phyloP scores from a whole-genome alignment of 257 asterid species.

The Nicotiana noctiflora region DNA sequence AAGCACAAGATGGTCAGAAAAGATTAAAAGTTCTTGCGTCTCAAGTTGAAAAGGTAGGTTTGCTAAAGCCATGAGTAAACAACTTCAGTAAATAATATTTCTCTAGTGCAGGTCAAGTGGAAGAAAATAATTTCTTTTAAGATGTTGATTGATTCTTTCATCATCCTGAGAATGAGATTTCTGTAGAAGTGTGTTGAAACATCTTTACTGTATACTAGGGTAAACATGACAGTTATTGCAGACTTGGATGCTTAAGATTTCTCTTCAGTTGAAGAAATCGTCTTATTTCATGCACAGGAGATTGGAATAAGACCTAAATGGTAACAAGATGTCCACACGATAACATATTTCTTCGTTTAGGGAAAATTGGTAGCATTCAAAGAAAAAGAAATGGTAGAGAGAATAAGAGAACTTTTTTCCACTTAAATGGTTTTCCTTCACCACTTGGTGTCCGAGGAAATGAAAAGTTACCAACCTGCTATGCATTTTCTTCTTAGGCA shows the following conservation, averaged over 20 bases:
- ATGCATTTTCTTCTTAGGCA: neutral
- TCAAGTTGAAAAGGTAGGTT: constrained; percentile 49
- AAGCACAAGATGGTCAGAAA: constrained; percentile 50
- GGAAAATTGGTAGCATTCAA: neutral
- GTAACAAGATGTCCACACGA: neutral
- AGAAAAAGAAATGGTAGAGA: neutral
- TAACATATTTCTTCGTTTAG: neutral
- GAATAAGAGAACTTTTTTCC: neutral
- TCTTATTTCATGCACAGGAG: neutral
- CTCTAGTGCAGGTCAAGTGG: neutral
- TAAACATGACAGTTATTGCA: neutral
- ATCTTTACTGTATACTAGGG: neutral
- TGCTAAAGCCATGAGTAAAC: neutral
- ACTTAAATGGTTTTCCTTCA: neutral
- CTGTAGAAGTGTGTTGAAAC: neutral
- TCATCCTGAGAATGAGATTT: neutral
- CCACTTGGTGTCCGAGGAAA: neutral
- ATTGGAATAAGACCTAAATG: neutral
- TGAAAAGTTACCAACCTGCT: neutral
- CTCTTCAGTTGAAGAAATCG: neutral
- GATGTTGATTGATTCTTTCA: neutral
- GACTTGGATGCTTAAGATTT: neutral
- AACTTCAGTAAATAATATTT: neutral
- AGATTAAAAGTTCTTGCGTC: constrained; percentile 34
- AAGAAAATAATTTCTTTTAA: neutral